Conservation (phyloP, 1,284 basidiomycete genomes). For the Boletellus deceptivus region DNA sequence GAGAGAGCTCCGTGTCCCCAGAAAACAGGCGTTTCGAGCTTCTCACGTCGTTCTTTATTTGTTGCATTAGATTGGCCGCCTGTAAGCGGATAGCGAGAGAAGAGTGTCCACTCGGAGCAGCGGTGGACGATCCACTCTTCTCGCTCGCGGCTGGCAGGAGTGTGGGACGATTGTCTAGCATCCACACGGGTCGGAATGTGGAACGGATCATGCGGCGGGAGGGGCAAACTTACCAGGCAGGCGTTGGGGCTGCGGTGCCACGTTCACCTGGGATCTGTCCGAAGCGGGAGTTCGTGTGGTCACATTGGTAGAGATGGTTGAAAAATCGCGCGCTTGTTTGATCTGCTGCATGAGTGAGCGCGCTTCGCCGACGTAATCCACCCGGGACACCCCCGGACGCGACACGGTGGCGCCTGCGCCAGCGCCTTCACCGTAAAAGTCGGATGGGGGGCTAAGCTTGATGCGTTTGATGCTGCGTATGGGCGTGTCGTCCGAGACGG, state of each 20-base stretch:
- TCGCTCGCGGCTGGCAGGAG: slow-evolving; percentile 13
- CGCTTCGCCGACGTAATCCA: slow-evolving; percentile 73
- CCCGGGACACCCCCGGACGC: slow-evolving; percentile 44
- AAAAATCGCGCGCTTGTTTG: slow-evolving; percentile 69
- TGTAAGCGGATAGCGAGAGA: slow-evolving; percentile 69
- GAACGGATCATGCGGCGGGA: neutral
- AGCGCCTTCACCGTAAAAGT: slow-evolving; percentile 48
- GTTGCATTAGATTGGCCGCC: slow-evolving; percentile 78
- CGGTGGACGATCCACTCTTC: slow-evolving; percentile 26
- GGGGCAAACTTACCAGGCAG: slow-evolving; percentile 15
- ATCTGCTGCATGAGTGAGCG: slow-evolving; percentile 73
- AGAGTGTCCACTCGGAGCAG: slow-evolving; percentile 41
- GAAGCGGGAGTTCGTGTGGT: slow-evolving; percentile 32
- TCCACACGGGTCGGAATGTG: slow-evolving; percentile 2
- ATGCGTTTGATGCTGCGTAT: slow-evolving; percentile 73
- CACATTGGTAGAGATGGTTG: slow-evolving; percentile 62
- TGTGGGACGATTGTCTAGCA: slow-evolving; percentile 11
- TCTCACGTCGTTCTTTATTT: slow-evolving; percentile 75
- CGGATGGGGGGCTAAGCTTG: slow-evolving; percentile 62
- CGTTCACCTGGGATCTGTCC: slow-evolving; percentile 11
- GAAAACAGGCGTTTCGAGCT: slow-evolving; percentile 68
- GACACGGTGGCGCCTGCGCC: slow-evolving; percentile 48
- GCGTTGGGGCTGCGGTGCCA: neutral
- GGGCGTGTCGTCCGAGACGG: slow-evolving; percentile 42
- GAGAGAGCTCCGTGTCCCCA: slow-evolving; percentile 56